A percentile compares a stretch with the other conserved stretches of the same genome.
These are phyloP conservation scores for Apodospora peruviana DNA, from an alignment of 495 filamentous ascomycete genomes.

Conservation along the genomic window DNA sequence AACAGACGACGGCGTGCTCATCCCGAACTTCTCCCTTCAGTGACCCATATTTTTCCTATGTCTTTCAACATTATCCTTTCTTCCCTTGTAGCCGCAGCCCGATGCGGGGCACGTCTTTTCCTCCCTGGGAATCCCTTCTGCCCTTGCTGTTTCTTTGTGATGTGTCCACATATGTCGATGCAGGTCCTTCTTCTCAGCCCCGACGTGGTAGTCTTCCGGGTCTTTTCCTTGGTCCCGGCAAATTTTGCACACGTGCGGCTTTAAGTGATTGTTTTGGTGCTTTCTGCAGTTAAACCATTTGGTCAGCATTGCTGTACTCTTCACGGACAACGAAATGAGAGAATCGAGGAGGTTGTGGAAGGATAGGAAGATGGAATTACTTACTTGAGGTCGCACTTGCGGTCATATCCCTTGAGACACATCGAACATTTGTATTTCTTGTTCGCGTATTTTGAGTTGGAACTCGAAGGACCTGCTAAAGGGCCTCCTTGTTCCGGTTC, in stretches of 20 bases:
- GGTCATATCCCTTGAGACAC: not conserved
- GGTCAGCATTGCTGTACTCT: too few species aligned
- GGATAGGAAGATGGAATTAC: not conserved
- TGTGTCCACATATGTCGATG: slow-evolving; percentile 16
- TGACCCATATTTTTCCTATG: slow-evolving; percentile 1
- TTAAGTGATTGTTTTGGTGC: slow-evolving; percentile 13
- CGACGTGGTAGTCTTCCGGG: not conserved
- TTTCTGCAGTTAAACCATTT: too few species aligned
- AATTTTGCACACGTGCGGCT: slow-evolving; percentile 2
- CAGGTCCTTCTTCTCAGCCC: slow-evolving; percentile 11
- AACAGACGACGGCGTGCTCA: too few species aligned
- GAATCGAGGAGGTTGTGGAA: not conserved
- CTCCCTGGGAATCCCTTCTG: not conserved
- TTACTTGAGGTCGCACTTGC: slow-evolving; percentile 4
- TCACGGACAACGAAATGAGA: too few species aligned
- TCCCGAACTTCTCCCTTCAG: too few species aligned
- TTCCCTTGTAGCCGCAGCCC: slow-evolving; percentile 7
- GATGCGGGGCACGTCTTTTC: slow-evolving; percentile 3
- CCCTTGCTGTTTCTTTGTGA: not conserved
- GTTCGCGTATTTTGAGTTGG: too few species aligned
- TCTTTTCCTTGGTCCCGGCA: not conserved
- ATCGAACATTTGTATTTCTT: too few species aligned
- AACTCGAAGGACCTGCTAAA: too few species aligned
- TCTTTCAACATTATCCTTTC: slow-evolving; percentile 15
- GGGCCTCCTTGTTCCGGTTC: too few species aligned